A percentile compares a stretch with the other conserved stretches of the same genome.
phyloP scores from a whole-genome alignment of 108 stramenopile genomes.

The Chaetoceros muelleri region DNA sequence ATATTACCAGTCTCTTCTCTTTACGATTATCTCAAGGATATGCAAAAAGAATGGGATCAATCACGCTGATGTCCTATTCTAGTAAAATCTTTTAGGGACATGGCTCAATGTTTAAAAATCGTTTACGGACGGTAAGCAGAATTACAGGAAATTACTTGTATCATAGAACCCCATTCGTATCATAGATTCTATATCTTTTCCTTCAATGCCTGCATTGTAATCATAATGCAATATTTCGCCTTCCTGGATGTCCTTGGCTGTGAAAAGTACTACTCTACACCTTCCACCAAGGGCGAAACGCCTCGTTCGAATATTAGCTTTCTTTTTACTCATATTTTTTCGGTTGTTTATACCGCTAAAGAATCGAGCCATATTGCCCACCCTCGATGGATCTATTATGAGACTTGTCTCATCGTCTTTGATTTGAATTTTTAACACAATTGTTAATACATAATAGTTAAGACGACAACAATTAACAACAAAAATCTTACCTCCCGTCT shows the following conservation, averaged over 20 bases:
- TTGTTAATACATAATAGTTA: no score
- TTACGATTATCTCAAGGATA: no score
- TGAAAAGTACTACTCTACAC: slow-evolving; percentile 27
- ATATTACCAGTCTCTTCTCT: no score
- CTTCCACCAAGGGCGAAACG: slow-evolving; percentile 28
- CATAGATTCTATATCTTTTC: slow-evolving; percentile 23
- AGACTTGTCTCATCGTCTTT: slow-evolving; percentile 20
- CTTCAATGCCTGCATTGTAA: slow-evolving; percentile 36
- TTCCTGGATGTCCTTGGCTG: slow-evolving; percentile 21
- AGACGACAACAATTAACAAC: no score
- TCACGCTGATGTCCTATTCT: no score
- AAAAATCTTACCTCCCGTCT: no score
- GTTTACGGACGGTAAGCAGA: no score
- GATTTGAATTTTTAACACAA: no score
- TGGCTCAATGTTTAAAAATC: no score
- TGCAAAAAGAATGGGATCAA: no score
- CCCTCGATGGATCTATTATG: slow-evolving; percentile 32
- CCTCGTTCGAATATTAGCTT: slow-evolving; percentile 32
- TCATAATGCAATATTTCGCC: slow-evolving; percentile 38
- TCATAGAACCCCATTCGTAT: slow-evolving; percentile 35
- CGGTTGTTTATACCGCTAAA: slow-evolving; percentile 36
- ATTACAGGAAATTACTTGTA: slow-evolving; percentile 35
- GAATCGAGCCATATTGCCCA: slow-evolving; percentile 33
- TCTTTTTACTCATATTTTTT: slow-evolving; percentile 23
- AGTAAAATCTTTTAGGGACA: no score